Base-by-base conservation (phyloP, 2,329 filamentous ascomycete genomes). In the Sporothrix pseudoabietina region DNA sequence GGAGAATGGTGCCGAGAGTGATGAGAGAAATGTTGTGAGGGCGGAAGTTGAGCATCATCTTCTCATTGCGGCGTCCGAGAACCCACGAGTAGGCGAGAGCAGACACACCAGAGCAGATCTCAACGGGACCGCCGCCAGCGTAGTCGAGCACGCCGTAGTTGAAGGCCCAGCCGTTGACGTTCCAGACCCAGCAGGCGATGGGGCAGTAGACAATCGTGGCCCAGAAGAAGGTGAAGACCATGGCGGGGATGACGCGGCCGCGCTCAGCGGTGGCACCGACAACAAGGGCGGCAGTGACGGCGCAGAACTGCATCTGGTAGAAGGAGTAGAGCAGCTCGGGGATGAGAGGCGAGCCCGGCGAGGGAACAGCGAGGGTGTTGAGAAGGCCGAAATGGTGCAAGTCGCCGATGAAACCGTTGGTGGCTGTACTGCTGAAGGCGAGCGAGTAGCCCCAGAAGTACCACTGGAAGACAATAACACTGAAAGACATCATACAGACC, bases 11-110 rank as follows among this genome's bases (percentile, higher is more conserved):
- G 76, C 96, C 96, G 78, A 98, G 91, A 0, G 96, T 94, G 83
- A 99, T 97, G 79, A 98, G 89, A 6, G 94, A 97, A 77, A 98
- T 96, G 85, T 99, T 99, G 87, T 99, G 96, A 22, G 96, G 96
- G 77, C 96, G 93, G 89, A 98, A 98, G 88, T 98, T 98, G 84
- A 98, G 89, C 93, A 98, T 98, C 94, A 98, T 98, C 86, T 94
- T 96, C 86, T 98, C 95, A 85, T 98, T 96, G 77, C 96, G 94
- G 80, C 94, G 93, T 77, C 96, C 96, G 75, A 99, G 92, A 52
- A 98, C 91, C 93, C 93, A 92, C 2, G 94, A 97, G 85, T 98
- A 99, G 77, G 96, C 96, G 65, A 98, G 87, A 41, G 95, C 96
- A 59, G 94, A 96, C 83, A 97, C 86, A 81, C 96, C 96, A 73